Base-by-base conservation (phyloP, 2,329 filamentous ascomycete species). In the Phoma sp. region DNA sequence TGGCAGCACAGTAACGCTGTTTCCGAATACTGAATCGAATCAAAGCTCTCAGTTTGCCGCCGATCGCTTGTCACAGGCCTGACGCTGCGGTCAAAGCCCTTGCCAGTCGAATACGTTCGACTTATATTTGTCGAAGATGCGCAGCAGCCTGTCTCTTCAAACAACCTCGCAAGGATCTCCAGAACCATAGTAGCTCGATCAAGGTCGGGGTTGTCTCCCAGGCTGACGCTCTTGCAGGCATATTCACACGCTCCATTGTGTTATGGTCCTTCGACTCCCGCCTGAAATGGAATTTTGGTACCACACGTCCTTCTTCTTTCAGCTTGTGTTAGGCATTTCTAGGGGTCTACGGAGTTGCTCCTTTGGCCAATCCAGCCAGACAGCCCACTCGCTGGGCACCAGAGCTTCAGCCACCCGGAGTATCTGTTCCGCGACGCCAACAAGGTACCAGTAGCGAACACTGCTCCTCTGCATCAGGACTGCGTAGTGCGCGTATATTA, bases 401-500 rank as follows among this genome's bases (percentile, higher is more conserved):
- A 70, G 45, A 6, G 51, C 39, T 41, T 69, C 64, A n/a, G 59
- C 61, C 41, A 67, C 60, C n/a, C 51, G 45, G 2, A 71, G 43
- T 24, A 71, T 65, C 43, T 64, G 63, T 33, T 69, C 66, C 2
- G 67, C 58, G 6, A 61, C 39, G 1, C 67, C 68, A 13, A 62
- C 57, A 22, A 71, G 30, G 35, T 63, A 71, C 68, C 68, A 71
- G 30, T 68, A 66, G 18, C 54, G 50, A 11, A 55, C 36, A 7
- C 61, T 56, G 33, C 62, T 60, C 18, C 51, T 57, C 10, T 40
- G 46, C 7, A 76, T 39, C 18, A 76, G 47, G 8, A 75, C 68
- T 22, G 70, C 72, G 47, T 68, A 75, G 51, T 75, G 69, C 11
- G 71, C 69, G 41, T 75, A 65, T 24, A 76, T 71, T 43, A 75